Conservation (phyloP, 139 green algal genomes). For the Chlamydomonas incerta region DNA sequence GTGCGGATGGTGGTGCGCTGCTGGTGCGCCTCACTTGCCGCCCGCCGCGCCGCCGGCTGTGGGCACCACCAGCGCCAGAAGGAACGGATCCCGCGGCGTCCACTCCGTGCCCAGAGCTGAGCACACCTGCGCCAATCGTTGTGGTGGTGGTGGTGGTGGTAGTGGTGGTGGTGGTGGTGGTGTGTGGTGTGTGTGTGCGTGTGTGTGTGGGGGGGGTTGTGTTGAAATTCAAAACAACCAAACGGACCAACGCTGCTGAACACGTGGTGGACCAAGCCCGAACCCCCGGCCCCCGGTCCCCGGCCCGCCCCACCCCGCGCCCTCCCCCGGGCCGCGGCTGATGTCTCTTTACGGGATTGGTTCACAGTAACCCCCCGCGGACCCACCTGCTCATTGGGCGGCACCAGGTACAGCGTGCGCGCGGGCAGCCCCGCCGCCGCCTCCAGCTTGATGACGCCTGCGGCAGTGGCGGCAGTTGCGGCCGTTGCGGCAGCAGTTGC, state of each 20-base stretch:
- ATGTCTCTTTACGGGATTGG: neutral
- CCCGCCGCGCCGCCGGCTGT: neutral
- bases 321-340: no score
- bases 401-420: conserved; percentile 39
- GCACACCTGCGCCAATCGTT: conserved; percentile 1
- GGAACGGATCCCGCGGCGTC: conserved; percentile 16
- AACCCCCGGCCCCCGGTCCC: no score
- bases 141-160: no score
- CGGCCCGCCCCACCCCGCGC: no score
- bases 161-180: no score
- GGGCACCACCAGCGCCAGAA: conserved; percentile 34
- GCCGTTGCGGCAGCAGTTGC: no score
- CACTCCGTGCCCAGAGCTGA: conserved; percentile 14
- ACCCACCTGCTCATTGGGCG: conserved; percentile 26
- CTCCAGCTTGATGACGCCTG: conserved; percentile 52
- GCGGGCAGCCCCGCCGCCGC: neutral
- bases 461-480: neutral
- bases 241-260: no score
- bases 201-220: no score
- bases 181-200: no score
- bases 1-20: no score
- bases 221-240: no score
- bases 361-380: neutral
- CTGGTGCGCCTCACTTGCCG: neutral
- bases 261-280: no score